phyloP scores from a whole-genome alignment of 345 rosid genomes.

The Aegle marmelos region DNA sequence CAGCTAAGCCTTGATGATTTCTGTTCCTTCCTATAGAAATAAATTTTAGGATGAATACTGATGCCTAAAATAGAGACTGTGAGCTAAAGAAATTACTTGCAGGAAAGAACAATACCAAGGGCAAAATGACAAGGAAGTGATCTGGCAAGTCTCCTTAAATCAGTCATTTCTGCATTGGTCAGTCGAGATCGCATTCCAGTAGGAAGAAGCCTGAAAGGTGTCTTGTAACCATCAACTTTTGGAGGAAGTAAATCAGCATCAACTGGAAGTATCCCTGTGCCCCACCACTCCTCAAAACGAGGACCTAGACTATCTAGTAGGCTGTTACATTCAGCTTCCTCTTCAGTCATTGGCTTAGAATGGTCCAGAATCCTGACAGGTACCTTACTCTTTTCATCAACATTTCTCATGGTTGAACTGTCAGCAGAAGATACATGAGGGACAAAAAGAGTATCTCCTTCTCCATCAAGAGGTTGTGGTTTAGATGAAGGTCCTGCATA shows the following conservation, averaged over 20 bases:
- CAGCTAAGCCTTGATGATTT: slow-evolving; percentile 93
- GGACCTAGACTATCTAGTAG: slow-evolving; percentile 88
- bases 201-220: slow-evolving; percentile 99
- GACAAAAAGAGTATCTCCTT: slow-evolving; percentile 57
- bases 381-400: slow-evolving; percentile 35
- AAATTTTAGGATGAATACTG: slow-evolving; percentile 23
- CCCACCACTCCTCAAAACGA: slow-evolving; percentile 98
- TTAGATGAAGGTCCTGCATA: slow-evolving; percentile 65
- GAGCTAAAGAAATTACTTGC: slow-evolving; percentile 4
- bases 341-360: slow-evolving; percentile 57
- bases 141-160: slow-evolving; percentile 83
- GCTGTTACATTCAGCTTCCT: slow-evolving; percentile 71
- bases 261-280: slow-evolving; percentile 93
- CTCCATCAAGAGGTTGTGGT: slow-evolving; percentile 32
- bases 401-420: slow-evolving; percentile 20
- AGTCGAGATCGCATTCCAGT: slow-evolving; percentile 87
- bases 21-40: slow-evolving; percentile 78
- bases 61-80: slow-evolving; percentile 11
- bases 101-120: slow-evolving; percentile 57
- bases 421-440: slow-evolving; percentile 70
- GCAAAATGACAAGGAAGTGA: slow-evolving; percentile 96
- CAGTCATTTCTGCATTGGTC: slow-evolving; percentile 95
- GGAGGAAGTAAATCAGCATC: slow-evolving; percentile 92
- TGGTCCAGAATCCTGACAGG: slow-evolving; percentile 28
- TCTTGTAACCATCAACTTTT: slow-evolving; percentile 74